Evolutionary conservation across 2,329 filamentous ascomycete species (phyloP), one percentile per base, ranked within the genome.

Genomic region (Phaeosphaeria sp.): DNA sequence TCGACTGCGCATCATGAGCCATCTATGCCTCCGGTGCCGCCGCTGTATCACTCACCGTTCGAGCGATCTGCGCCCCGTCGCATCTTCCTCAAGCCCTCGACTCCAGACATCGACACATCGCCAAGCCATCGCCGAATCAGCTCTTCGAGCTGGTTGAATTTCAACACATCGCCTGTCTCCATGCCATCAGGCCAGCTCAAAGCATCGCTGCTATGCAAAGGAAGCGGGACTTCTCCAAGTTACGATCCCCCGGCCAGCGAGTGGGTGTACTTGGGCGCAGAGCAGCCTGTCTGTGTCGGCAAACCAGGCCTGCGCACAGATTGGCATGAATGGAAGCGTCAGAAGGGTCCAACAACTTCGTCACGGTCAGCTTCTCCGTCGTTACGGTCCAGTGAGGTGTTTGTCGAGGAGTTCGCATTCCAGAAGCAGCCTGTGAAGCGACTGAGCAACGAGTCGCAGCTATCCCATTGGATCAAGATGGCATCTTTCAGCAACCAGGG

Each of bases 211-310:
- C 52, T 72, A 1, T 72, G 66, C 57, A 52, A 50, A n/a, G 59
- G 57, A 33, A 48, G 53, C 33, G 65, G 60, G 6, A 65, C 61
- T 10, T 62, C 56, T 13, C 55, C 59, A 18, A 48, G 43, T 11
- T 72, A 64, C 57, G 57, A 63, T 30, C 69, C 68, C 7, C 68
- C 69, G 25, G 49, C 52, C 3, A 48, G 52, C 6, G 69, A 72
- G 36, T 62, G 65, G 57, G 54, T 54, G 10, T 67, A 63, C 46
- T 54, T 69, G 6, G 67, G 68, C 6, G 53, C 55, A 6, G 57
- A 65, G 30, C 59, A 69, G 46, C 60, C 59, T 6, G 18, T 25
- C 15, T 23, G 18, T 9, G 13, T n/a, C 6, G 42, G 21, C 30
- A 23, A 39, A 39, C 33, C 50, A 46, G 20, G 33, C 21, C 17